Base-by-base conservation (phyloP, 2,329 filamentous ascomycete genomes). In the Stachybotrys elegans region DNA sequence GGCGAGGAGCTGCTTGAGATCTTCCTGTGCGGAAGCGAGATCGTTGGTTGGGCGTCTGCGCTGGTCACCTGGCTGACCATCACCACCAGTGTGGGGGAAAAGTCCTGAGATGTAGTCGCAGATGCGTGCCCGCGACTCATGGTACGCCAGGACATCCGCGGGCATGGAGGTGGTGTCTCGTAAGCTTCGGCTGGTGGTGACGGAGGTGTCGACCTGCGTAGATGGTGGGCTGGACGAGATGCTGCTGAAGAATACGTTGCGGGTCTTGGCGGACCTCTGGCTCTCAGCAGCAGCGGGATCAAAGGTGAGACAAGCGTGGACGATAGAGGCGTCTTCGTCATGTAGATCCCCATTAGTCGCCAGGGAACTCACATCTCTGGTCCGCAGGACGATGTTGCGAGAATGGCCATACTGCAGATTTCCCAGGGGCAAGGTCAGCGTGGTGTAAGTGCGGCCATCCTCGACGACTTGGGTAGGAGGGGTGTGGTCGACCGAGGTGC, bases 341-440 rank as follows among this genome's bases (percentile, higher is more conserved):
- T 44, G n/a, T n/a, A n/a, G n/a, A n/a, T n/a, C n/a, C n/a, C n/a
- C n/a, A n/a, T n/a, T 6, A 2, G 40, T 40, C 4, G 52, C 48
- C 1, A 55, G 37, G 11, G 38, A n/a, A 2, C 54, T 17, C 6
- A 53, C 23, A 16, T 54, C 57, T 27, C 57, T 55, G 46, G 62
- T 62, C 4, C 52, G 51, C 6, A 83, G 58, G 49, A 72, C 73
- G 20, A 83, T 60, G 44, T 82, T 76, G 4, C 78, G 70, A 1
- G 76, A 73, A 46, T 83, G 79, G n/a, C 77, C 79, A 43, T 77
- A 83, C 48, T 80, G 78, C 1, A 84, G 47, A 49, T 72, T 79
- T 3, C 75, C 73, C 4, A 80, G 56, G 1, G 57, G 43, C 20
- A 79, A 59, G 1, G 54, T 66, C 21, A 76, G 50, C 21, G 57